Conservation (phyloP, 1,139 yeast species). For the Taphrina betulina region DNA sequence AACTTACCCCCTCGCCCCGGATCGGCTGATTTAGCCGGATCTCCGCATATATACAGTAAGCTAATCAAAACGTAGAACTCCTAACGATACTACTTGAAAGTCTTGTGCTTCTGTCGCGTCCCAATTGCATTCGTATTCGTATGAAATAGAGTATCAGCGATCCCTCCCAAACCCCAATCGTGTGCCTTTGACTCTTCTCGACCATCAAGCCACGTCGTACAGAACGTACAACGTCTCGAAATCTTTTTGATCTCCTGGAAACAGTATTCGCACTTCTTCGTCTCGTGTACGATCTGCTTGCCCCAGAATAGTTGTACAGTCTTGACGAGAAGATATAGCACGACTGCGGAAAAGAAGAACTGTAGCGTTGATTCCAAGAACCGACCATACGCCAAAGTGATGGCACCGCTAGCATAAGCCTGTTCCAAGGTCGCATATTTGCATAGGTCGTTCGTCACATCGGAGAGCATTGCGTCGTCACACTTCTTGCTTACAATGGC, state of each 20-base stretch:
- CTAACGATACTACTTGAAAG: too few species aligned
- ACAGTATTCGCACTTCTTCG: slow-evolving; percentile 8
- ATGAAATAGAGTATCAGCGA: too few species aligned
- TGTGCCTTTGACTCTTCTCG: too few species aligned
- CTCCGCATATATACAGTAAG: too few species aligned
- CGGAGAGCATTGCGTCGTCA: too few species aligned
- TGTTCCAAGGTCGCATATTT: slow-evolving; percentile 13
- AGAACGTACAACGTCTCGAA: slow-evolving; percentile 5
- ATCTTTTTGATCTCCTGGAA: slow-evolving; percentile 3
- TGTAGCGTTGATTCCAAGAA: slow-evolving; percentile 14
- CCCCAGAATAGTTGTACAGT: not conserved
- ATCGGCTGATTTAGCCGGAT: too few species aligned
- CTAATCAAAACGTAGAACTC: too few species aligned
- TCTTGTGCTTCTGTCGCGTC: too few species aligned
- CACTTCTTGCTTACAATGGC: too few species aligned
- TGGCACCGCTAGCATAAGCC: slow-evolving; percentile 11
- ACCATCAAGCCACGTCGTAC: slow-evolving; percentile 20
- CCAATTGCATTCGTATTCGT: too few species aligned
- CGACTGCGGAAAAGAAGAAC: slow-evolving; percentile 3
- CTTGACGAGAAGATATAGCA: slow-evolving; percentile 4
- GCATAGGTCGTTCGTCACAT: not conserved
- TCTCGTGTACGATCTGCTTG: slow-evolving; percentile 10
- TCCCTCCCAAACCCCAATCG: too few species aligned
- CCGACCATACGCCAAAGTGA: slow-evolving; percentile 7
- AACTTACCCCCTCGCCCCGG: too few species aligned